A percentile compares a stretch with the other conserved stretches of the same genome.
Conservation (phyloP, 108 stramenopile genomes). For the Cyclotella choctawhatcheeana region DNA sequence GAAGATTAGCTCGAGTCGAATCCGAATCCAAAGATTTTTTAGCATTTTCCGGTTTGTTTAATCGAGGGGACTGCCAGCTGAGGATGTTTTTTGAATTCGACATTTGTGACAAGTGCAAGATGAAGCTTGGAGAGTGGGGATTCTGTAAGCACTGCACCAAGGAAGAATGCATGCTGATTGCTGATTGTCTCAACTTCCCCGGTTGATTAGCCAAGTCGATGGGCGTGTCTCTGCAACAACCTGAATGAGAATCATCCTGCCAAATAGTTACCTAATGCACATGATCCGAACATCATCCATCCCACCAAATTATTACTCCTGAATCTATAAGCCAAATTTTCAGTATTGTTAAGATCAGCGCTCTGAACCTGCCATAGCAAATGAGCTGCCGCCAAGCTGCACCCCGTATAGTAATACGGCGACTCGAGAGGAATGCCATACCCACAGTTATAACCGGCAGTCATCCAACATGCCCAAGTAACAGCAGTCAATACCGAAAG, state of each 20-base stretch:
- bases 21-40: no score
- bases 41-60: no score
- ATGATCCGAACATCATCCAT: conserved; percentile 75
- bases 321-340: conserved; percentile 86
- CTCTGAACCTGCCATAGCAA: conserved; percentile 89
- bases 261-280: conserved; percentile 58
- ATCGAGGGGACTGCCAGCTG: no score
- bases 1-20: no score
- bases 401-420: conserved; percentile 62
- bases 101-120: no score
- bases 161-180: no score
- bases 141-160: no score
- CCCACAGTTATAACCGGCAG: conserved; percentile 61
- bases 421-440: conserved; percentile 19
- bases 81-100: no score
- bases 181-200: no score
- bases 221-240: no score
- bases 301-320: conserved; percentile 81
- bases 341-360: conserved; percentile 77
- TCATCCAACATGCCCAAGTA: conserved; percentile 62
- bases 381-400: conserved; percentile 71
- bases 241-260: conserved; percentile 18
- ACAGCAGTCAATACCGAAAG: conserved; percentile 57
- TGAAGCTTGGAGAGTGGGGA: no score
- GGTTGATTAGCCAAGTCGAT: no score